phyloP scores from a whole-genome alignment of 2,329 filamentous ascomycete genomes.

The Sporothrix globosa region DNA sequence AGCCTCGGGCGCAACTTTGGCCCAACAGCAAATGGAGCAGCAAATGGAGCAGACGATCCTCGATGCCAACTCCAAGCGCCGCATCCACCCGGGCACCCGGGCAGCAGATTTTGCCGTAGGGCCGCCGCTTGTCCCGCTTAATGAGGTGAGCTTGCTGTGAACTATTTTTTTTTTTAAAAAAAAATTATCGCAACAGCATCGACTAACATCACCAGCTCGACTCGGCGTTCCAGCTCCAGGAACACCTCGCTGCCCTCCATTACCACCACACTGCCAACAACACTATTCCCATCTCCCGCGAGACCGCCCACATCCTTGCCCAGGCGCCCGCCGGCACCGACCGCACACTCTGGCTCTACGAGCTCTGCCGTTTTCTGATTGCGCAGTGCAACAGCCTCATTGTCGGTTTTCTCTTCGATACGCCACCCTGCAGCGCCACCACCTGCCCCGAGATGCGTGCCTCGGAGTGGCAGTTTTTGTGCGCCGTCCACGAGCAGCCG shows the following conservation, averaged over 20 bases:
- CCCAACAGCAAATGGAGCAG: slow-evolving; percentile 58
- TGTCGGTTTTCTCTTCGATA: slow-evolving; percentile 88
- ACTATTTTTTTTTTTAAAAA: too few relatives aligned
- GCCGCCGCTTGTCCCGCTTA: slow-evolving; percentile 81
- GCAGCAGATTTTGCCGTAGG: slow-evolving; percentile 91
- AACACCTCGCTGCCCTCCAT: slow-evolving; percentile 92
- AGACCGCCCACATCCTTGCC: slow-evolving; percentile 74
- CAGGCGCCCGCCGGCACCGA: slow-evolving; percentile 81
- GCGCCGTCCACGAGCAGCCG: slow-evolving; percentile 93
- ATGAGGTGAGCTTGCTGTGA: slow-evolving; percentile 63
- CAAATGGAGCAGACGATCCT: slow-evolving; percentile 66
- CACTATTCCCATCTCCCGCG: slow-evolving; percentile 72
- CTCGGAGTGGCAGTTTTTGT: slow-evolving; percentile 98
- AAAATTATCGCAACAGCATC: background rate
- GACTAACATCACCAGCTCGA: slow-evolving; percentile 68
- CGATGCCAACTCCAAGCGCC: slow-evolving; percentile 75
- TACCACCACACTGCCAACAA: slow-evolving; percentile 72
- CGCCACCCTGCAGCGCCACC: slow-evolving; percentile 80
- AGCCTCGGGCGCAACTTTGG: slow-evolving; percentile 41
- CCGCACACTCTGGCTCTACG: slow-evolving; percentile 92
- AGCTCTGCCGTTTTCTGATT: slow-evolving; percentile 93
- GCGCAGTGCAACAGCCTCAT: slow-evolving; percentile 93
- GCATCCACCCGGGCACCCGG: slow-evolving; percentile 90
- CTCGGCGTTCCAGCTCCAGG: slow-evolving; percentile 94
- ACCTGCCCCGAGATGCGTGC: slow-evolving; percentile 99